Percentiles rank a stretch among this genome's conserved stretches.
phyloP scores from a whole-genome alignment of 345 rosid species.

The Arabis alpina region DNA sequence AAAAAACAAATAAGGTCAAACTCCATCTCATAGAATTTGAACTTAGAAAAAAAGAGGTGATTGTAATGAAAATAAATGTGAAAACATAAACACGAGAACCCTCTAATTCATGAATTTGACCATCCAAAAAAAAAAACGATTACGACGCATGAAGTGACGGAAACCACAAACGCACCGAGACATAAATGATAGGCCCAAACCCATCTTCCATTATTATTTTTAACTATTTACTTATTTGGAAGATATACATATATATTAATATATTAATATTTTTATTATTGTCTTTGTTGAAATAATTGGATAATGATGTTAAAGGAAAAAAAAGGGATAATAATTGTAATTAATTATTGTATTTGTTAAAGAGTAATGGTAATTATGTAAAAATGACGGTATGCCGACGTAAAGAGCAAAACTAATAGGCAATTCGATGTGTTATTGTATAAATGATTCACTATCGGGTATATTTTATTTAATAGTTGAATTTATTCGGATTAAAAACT shows the following conservation, averaged over 20 bases:
- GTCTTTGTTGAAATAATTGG: not conserved
- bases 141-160: constrained; percentile 35
- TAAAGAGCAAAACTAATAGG: not conserved
- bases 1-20: not conserved
- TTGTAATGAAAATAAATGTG: not conserved
- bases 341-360: not conserved
- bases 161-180: constrained; percentile 28
- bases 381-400: constrained; percentile 30
- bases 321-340: too few species aligned
- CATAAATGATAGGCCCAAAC: constrained; percentile 27
- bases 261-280: too few species aligned
- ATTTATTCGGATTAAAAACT: not conserved
- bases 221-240: not conserved
- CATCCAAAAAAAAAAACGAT: constrained; percentile 13
- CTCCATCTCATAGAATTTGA: not conserved
- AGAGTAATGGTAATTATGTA: constrained; percentile 9
- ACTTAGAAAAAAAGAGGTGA: not conserved
- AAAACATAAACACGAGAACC: not conserved
- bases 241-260: not conserved
- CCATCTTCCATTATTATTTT: not conserved
- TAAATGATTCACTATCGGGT: too few species aligned
- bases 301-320: not conserved
- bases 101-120: constrained; percentile 20
- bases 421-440: too few species aligned
- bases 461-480: too few species aligned